These are phyloP conservation scores for Scedosporium minutisporum DNA, from an alignment of 2,329 filamentous ascomycete genomes.

Conservation along the genomic window DNA sequence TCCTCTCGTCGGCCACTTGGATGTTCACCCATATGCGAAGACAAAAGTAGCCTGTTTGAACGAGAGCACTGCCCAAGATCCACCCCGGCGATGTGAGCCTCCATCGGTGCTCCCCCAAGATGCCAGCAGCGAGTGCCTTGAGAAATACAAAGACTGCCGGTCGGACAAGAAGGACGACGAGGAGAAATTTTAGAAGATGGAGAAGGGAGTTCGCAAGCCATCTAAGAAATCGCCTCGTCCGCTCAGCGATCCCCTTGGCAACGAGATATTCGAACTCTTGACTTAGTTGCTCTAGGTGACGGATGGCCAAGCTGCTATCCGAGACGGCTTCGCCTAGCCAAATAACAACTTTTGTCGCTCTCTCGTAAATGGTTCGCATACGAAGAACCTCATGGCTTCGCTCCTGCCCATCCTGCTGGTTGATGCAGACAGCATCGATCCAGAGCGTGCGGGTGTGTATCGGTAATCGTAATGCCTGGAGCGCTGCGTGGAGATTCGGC, in stretches of 20 bases:
- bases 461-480: constrained; percentile 9
- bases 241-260: not conserved
- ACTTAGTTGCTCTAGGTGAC: not conserved
- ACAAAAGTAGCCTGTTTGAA: not conserved
- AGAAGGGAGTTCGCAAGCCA: not conserved
- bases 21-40: not conserved
- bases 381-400: constrained; percentile 10
- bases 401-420: constrained; percentile 12
- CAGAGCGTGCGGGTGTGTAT: constrained; percentile 9
- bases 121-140: not conserved
- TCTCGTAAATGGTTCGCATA: not conserved
- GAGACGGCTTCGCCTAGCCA: not conserved
- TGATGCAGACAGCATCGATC: constrained; percentile 13
- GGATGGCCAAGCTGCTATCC: not conserved
- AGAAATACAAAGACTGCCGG: not conserved
- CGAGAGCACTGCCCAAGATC: not conserved
- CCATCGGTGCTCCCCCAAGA: not conserved
- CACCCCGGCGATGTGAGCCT: not conserved
- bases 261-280: not conserved
- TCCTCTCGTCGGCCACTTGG: not conserved
- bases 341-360: not conserved
- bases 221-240: not conserved
- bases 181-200: not conserved
- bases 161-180: not conserved
- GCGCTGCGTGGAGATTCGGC: constrained; percentile 10